These are phyloP conservation scores for Neonectria punicea DNA, from an alignment of 2,329 filamentous ascomycete genomes.

Conservation along the genomic window DNA sequence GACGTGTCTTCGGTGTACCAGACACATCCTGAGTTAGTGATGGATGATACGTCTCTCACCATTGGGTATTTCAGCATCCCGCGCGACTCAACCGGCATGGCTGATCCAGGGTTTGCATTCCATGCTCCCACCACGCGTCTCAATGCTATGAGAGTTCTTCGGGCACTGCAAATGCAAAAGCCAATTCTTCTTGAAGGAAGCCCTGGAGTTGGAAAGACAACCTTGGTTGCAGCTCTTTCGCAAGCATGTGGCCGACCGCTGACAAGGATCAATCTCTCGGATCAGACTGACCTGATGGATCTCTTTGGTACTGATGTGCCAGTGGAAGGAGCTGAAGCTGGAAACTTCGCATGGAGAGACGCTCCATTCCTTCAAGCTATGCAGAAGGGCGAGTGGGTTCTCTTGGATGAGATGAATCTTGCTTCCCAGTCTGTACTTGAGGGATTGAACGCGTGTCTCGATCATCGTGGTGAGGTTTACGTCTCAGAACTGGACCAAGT, in stretches of 20 bases:
- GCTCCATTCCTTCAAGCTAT: slow-evolving; percentile 96
- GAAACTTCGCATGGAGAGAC: slow-evolving; percentile 94
- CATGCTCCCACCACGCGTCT: slow-evolving; percentile 88
- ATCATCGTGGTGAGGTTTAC: slow-evolving; percentile 96
- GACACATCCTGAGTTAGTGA: slow-evolving; percentile 66
- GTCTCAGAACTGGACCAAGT: slow-evolving; percentile 95
- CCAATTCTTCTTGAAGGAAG: slow-evolving; percentile 95
- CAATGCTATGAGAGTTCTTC: slow-evolving; percentile 90
- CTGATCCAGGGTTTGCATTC: slow-evolving; percentile 67
- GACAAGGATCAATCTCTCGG: slow-evolving; percentile 95
- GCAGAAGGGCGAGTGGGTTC: slow-evolving; percentile 96
- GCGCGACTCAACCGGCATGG: slow-evolving; percentile 54
- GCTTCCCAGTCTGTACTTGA: slow-evolving; percentile 97
- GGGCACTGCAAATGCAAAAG: slow-evolving; percentile 88
- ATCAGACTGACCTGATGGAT: slow-evolving; percentile 98
- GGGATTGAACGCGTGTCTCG: slow-evolving; percentile 94
- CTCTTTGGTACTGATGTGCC: slow-evolving; percentile 97
- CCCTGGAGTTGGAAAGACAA: slow-evolving; percentile 98
- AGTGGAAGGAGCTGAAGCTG: slow-evolving; percentile 89
- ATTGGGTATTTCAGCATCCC: slow-evolving; percentile 81
- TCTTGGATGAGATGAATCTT: slow-evolving; percentile 98
- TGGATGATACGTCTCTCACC: slow-evolving; percentile 62
- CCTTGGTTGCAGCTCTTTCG: slow-evolving; percentile 86
- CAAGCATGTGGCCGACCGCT: slow-evolving; percentile 82
- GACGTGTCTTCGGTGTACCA: slow-evolving; percentile 76